phyloP scores from a whole-genome alignment of 2,329 filamentous ascomycete genomes.

The Botrytis hyacinthi region DNA sequence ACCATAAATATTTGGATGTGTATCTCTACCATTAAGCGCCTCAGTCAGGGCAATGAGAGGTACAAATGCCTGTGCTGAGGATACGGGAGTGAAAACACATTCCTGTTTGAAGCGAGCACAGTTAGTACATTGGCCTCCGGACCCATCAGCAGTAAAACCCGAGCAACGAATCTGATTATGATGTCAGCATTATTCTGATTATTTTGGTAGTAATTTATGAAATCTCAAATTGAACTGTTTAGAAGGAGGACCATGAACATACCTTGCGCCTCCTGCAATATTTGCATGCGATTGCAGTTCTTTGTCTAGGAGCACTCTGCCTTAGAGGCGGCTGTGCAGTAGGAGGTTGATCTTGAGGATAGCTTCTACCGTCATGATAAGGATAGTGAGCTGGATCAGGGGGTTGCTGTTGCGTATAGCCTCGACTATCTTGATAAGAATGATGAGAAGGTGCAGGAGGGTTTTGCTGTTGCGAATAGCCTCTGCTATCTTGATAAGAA shows the following conservation, averaged over 20 bases:
- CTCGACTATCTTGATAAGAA: no score
- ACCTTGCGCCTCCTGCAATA: slow-evolving; percentile 61
- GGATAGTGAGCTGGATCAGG: no score
- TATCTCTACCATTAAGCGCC: slow-evolving; percentile 43
- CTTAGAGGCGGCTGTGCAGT: slow-evolving; percentile 30
- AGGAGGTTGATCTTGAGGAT: not conserved
- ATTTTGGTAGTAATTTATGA: not conserved
- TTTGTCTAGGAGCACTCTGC: slow-evolving; percentile 56
- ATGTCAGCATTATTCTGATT: slow-evolving; percentile 24
- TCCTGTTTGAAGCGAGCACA: slow-evolving; percentile 73
- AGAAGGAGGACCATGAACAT: slow-evolving; percentile 18
- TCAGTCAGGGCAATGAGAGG: slow-evolving; percentile 67
- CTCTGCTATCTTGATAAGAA: not conserved
- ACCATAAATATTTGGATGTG: slow-evolving; percentile 41
- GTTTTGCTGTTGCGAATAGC: slow-evolving; percentile 12
- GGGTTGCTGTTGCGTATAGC: slow-evolving; percentile 8
- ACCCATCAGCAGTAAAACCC: slow-evolving; percentile 64
- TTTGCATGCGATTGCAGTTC: slow-evolving; percentile 59
- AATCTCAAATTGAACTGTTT: not conserved
- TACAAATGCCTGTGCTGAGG: slow-evolving; percentile 71
- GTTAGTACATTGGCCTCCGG: slow-evolving; percentile 70
- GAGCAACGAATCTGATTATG: slow-evolving; percentile 67
- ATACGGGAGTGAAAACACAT: slow-evolving; percentile 75
- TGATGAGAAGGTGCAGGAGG: no score
- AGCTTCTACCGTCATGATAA: slow-evolving; percentile 1